A percentile compares a stretch with the other conserved stretches of the same genome.
These are phyloP conservation scores for Diutina scorzettiae DNA, from an alignment of 1,139 yeast genomes.

Conservation along the genomic window DNA sequence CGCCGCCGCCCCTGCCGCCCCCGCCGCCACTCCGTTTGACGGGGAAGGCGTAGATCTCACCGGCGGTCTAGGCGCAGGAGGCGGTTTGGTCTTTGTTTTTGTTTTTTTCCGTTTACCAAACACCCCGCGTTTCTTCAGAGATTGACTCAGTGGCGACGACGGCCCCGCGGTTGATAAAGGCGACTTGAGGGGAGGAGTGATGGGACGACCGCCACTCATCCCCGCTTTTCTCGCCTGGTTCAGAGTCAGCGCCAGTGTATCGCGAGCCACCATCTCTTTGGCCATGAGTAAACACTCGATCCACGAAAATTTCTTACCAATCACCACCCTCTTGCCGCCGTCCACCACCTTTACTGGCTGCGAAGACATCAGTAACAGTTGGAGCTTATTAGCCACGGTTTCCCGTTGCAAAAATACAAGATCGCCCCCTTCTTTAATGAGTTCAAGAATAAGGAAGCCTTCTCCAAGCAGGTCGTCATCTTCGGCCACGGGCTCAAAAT, in stretches of 20 bases:
- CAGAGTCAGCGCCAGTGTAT: conserved; percentile 9
- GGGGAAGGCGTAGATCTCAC: neutral
- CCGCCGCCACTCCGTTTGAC: neutral
- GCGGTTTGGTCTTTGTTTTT: neutral
- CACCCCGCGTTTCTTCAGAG: neutral
- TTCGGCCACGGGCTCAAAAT: conserved; percentile 36
- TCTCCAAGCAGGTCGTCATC: conserved; percentile 26
- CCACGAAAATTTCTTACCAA: conserved; percentile 35
- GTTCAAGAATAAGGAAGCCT: conserved; percentile 57
- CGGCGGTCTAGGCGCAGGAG: neutral
- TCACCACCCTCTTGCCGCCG: conserved; percentile 19
- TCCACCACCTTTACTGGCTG: conserved; percentile 28
- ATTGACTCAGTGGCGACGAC: neutral
- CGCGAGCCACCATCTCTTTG: conserved; percentile 25
- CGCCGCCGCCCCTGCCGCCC: conserved; percentile 2
- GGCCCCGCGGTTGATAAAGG: neutral
- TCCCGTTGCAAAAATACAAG: conserved; percentile 45
- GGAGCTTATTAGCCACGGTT: conserved; percentile 14
- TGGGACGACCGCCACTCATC: neutral
- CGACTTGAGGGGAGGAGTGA: neutral
- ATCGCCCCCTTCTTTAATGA: conserved; percentile 43
- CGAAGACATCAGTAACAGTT: conserved; percentile 11
- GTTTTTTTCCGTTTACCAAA: neutral
- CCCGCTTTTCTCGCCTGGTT: neutral
- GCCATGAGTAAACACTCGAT: conserved; percentile 37